Evolutionary conservation across 2,329 filamentous ascomycete species (phyloP), one percentile per base, ranked within the genome.

Genomic region (Knoxdaviesia capensis): DNA sequence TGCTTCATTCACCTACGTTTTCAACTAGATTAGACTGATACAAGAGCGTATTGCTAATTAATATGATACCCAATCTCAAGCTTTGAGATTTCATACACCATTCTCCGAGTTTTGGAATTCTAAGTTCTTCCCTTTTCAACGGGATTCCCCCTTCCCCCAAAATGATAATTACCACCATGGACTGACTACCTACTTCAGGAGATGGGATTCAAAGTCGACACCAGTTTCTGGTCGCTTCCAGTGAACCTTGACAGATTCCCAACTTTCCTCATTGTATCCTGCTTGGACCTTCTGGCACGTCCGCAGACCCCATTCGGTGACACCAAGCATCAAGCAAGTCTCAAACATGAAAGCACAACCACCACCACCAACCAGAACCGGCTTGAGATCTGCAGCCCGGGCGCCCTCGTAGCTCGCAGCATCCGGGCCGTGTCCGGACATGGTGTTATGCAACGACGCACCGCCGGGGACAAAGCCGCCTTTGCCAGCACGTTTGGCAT

Each of bases 181-280:
- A 20, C 20, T 20, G 20, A 20, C 20, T 20, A 2, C 20, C 38
- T 40, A 56, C 44, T 52, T 50, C 30, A 60, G 43, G 34, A 59
- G 43, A 39, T 59, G 54, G 5, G 44, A 47, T 8, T 52, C 49
- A 1, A 41, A 42, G 8, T 34, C 42, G 6, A 42, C 51, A 2
- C 55, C 60, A n/a, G 36, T 37, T 34, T 59, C 56, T 0, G 65
- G 63, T 50, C 51, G 52, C 52, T 60, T 59, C 65, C 77, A 81
- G 53, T 80, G 71, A 37, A 74, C 66, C 57, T 72, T 71, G 41
- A 82, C 60, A 0, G 69, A 69, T 31, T 66, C 75, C 85, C 85
- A 94, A 55, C 81, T 87, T 63, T 92, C 80, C 44, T 77, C 73
- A 54, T 75, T 86, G 53, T 90, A 92, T 44, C 71, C 71, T 48